These are phyloP conservation scores for Jimgerdemannia lactiflua DNA, from an alignment of 192 early-diverging fungal genomes.

Conservation along the genomic window DNA sequence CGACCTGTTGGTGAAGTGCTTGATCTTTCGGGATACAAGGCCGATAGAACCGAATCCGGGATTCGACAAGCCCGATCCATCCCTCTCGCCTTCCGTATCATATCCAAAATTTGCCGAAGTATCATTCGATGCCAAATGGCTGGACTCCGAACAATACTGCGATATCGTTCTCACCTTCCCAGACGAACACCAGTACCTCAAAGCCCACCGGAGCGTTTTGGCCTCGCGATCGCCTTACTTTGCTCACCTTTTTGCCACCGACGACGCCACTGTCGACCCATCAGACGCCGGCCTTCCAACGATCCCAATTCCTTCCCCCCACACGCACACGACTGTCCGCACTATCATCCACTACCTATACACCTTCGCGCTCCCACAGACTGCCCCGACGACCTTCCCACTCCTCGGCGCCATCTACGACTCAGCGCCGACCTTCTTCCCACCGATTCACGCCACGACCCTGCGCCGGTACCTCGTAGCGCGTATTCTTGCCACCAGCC, in stretches of 20 bases:
- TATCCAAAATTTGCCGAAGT: not conserved
- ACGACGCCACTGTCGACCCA: not conserved
- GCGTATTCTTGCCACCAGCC: not conserved
- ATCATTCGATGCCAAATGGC: not conserved
- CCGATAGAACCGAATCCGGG: not conserved
- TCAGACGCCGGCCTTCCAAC: not conserved
- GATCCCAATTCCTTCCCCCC: not conserved
- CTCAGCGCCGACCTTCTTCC: not conserved
- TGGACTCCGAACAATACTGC: not conserved
- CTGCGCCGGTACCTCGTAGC: not conserved
- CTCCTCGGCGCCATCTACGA: not conserved
- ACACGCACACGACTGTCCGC: not conserved
- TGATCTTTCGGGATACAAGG: not conserved
- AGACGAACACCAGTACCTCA: not conserved
- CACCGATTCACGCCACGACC: not conserved
- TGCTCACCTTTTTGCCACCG: not conserved
- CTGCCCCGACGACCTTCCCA: not conserved
- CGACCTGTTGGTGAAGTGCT: not conserved
- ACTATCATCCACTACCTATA: not conserved
- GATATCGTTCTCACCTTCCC: not conserved
- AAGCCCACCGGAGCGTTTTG: not conserved
- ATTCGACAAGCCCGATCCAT: not conserved
- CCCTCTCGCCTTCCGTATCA: not conserved
- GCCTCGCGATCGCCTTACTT: not conserved
- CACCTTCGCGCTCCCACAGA: not conserved